Evolutionary conservation across 2,329 filamentous ascomycete genomes (phyloP), one percentile per base, ranked within the genome.

Genomic region (Phyllosticta citribraziliensis): DNA sequence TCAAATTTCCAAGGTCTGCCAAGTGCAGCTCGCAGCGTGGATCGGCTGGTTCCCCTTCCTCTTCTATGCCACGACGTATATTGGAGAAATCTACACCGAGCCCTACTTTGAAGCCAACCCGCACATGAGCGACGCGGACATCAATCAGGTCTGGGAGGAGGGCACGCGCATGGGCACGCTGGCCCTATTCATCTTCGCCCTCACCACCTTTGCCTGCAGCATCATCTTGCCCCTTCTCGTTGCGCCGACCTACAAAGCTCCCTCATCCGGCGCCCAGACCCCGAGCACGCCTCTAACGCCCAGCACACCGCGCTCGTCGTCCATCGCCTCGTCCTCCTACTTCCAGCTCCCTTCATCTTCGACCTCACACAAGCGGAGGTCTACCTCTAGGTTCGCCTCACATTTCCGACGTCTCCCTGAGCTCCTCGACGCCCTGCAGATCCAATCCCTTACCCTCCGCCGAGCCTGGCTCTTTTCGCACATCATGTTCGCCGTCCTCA

Each of bases 21-120:
- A 74, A 58, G 77, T 79, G 0, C 78, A 80, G 60, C 76, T 79
- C 68, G 92, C 87, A 63, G 90, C 91, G 5, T 97, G 92, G 92
- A 86, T 97, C 61, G 93, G 91, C 58, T 97, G 93, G 84, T 97
- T 97, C 69, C 92, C 92, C 0, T 91, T 96, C 73, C 81, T 97
- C 2, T 97, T 96, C 76, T 97, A 97, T 77, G 91, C 91, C 5
- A 96, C 91, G 1, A 95, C 91, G 19, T 97, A 94, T 73, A 88
- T 97, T 66, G 92, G 89, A 64, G 91, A 96, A 70, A 89, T 97
- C 61, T 96, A 96, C 68, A 88, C 91, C 19, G 88, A 96, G 70
- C 91, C 91, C 0, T 88, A 83, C 66, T 86, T 97, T 57, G 80
- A 85, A 65, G 78, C 83, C 57, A 88, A 96, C 66, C 91, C 91